A percentile compares a stretch with the other conserved stretches of the same genome.
These are phyloP conservation scores for Tulasnella sp. DNA, from an alignment of 768 basidiomycete species.

Conservation along the genomic window DNA sequence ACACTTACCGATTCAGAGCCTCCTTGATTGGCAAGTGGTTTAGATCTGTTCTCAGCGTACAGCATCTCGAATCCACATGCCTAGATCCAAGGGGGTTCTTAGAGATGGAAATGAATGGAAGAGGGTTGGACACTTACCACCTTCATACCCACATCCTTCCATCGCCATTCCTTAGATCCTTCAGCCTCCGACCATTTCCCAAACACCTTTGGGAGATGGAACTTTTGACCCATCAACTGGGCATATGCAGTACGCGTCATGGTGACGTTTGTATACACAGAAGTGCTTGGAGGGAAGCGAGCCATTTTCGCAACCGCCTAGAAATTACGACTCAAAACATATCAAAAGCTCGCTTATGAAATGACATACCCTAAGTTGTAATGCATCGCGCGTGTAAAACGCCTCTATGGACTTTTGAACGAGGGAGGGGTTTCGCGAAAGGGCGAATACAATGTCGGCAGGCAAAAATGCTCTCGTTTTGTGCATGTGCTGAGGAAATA, in stretches of 20 bases:
- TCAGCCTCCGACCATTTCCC: slow-evolving; percentile 57
- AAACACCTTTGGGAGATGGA: slow-evolving; percentile 83
- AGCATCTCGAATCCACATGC: slow-evolving; percentile 96
- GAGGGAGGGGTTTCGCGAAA: slow-evolving; percentile 49
- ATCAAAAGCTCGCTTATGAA: not conserved
- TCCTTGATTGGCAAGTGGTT: not conserved
- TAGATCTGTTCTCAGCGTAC: slow-evolving; percentile 63
- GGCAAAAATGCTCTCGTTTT: slow-evolving; percentile 69
- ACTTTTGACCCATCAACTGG: slow-evolving; percentile 81
- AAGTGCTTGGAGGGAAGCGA: slow-evolving; percentile 67
- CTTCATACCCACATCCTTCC: slow-evolving; percentile 87
- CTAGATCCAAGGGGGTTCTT: slow-evolving; percentile 28
- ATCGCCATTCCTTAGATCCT: slow-evolving; percentile 54
- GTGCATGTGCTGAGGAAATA: slow-evolving; percentile 57
- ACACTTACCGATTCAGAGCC: not conserved
- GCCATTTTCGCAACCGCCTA: slow-evolving; percentile 83
- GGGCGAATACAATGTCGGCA: slow-evolving; percentile 58
- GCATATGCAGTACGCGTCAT: slow-evolving; percentile 92
- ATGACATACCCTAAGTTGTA: slow-evolving; percentile 65
- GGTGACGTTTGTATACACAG: slow-evolving; percentile 46
- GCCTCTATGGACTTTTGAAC: slow-evolving; percentile 80
- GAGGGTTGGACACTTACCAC: slow-evolving; percentile 39
- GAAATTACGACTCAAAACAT: not conserved
- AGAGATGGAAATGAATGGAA: not conserved
- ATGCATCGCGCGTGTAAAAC: slow-evolving; percentile 91